Conservation (phyloP, 2,329 filamentous ascomycete genomes). For the Rutstroemia sp. region DNA sequence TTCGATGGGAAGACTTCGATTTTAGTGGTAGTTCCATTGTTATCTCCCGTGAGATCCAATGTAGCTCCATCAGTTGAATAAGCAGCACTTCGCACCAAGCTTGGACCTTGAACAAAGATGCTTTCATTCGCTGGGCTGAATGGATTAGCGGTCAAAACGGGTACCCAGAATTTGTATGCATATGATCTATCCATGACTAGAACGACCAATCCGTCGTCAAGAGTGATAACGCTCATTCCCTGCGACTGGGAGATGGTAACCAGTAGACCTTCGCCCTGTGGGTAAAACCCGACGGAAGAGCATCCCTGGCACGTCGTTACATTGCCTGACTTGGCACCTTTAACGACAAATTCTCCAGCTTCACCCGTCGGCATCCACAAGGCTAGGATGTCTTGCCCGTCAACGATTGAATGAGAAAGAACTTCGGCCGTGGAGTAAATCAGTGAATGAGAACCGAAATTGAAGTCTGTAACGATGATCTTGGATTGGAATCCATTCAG, state of each 20-base stretch:
- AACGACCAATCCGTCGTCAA: constrained; percentile 40
- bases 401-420: constrained; percentile 42
- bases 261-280: constrained; percentile 34
- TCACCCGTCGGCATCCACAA: constrained; percentile 49
- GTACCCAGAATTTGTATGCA: constrained; percentile 51
- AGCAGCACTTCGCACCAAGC: constrained; percentile 40
- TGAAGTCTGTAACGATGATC: constrained; percentile 53
- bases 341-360: constrained; percentile 45
- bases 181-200: constrained; percentile 45
- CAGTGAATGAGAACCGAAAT: constrained; percentile 42
- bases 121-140: constrained; percentile 22
- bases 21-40: constrained; percentile 31
- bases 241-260: constrained; percentile 41
- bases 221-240: constrained; percentile 40
- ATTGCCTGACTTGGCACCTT: constrained; percentile 45
- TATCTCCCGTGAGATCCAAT: constrained; percentile 39
- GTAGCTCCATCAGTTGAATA: constrained; percentile 27
- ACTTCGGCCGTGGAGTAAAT: constrained; percentile 50
- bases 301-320: constrained; percentile 36
- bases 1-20: constrained; percentile 42
- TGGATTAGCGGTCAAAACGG: constrained; percentile 38
- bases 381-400: constrained; percentile 39
- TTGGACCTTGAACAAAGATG: constrained; percentile 45
- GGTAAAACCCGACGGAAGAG: constrained; percentile 36
- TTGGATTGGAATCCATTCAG: constrained; percentile 56